Evolutionary conservation across 805 yeast species (phyloP).

Genomic region (Candida nemodendra): DNA sequence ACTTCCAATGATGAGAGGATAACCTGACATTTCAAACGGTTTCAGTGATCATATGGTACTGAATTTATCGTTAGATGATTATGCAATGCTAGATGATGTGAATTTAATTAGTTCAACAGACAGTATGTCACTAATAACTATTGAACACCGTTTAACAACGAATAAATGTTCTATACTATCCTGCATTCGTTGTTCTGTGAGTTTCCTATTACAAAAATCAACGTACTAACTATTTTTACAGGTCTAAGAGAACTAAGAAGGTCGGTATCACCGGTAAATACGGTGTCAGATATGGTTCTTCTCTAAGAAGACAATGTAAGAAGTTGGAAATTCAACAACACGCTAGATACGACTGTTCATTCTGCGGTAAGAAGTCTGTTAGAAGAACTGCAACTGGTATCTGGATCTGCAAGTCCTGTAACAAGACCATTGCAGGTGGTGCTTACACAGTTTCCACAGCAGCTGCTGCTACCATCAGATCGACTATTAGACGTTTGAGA

Average conservation of each 20-base stretch:
- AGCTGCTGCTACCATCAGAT: conserved; percentile 99
- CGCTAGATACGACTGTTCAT: conserved; percentile 97
- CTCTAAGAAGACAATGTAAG: conserved; percentile 99
- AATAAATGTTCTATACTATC: too few relatives aligned
- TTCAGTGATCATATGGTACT: too few relatives aligned
- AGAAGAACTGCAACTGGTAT: conserved; percentile 98
- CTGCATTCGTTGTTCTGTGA: too few relatives aligned
- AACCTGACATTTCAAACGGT: too few relatives aligned
- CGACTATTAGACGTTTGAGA: conserved; percentile 99
- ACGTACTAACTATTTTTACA: conserved; percentile 31
- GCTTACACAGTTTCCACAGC: conserved; percentile 99
- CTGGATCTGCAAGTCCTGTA: conserved; percentile 96
- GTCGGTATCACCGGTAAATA: conserved; percentile 99
- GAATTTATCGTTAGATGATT: too few relatives aligned
- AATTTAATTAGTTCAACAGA: too few relatives aligned
- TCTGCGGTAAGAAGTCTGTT: conserved; percentile 99
- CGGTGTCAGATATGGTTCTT: conserved; percentile 99
- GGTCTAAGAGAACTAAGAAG: conserved; percentile 99
- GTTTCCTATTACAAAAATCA: neutral
- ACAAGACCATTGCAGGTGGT: conserved; percentile 99
- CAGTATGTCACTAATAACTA: too few relatives aligned
- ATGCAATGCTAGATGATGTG: too few relatives aligned
- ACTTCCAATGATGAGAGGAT: too few relatives aligned
- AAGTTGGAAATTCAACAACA: conserved; percentile 99
- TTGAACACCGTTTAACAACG: too few relatives aligned